Evolutionary conservation across 257 asterid species (phyloP), one percentile per base, ranked within the genome.

Genomic region (Solanum rostratum): DNA sequence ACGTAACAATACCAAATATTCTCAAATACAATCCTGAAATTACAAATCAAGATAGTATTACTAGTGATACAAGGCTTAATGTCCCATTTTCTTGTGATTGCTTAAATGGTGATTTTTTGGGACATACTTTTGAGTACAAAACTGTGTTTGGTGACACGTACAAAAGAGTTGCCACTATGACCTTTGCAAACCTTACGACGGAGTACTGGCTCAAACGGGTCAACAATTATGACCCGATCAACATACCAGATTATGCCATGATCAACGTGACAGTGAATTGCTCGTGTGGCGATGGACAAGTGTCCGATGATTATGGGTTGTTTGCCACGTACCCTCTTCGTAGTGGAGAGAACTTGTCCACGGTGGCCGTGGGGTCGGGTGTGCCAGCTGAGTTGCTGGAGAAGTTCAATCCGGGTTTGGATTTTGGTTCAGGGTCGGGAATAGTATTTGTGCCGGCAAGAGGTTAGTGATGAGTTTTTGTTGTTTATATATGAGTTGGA

Each of bases 81-180:
- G 87, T 93, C 73, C 98, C 98, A 10, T 95, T 95, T 41, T 80
- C 97, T 0, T 95, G 98, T 19, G 93, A 95, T 41, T 95, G 98
- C 86, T n/a, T 95, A 55, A 93, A 93, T 49, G 97, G 92, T 3
- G 97, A 93, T 81, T 95, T 93, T 89, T 83, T 92, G 63, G 98
- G 97, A 3, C 95, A 95, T 85, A 90, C 91, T 2, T 95, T 95
- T 54, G 53, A 69, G 49, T 95, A 95, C 84, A 33, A 55, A 22
- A 95, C 95, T 2, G 92, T 87, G 57, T 27, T 52, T 33, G 95
- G 91, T 2, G 98, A 95, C 29, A 95, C 97, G 0, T 95, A 95
- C n/a, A 79, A 30, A 0, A 91, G 53, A 65, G 41, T 95, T 74
- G 94, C 97, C 0, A 84, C 84, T 65, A 57, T 87, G 16, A 90